A percentile compares a stretch with the other conserved stretches of the same genome.
Conservation (phyloP, 306 rosid genomes). For the Canavalia ensiformis region DNA sequence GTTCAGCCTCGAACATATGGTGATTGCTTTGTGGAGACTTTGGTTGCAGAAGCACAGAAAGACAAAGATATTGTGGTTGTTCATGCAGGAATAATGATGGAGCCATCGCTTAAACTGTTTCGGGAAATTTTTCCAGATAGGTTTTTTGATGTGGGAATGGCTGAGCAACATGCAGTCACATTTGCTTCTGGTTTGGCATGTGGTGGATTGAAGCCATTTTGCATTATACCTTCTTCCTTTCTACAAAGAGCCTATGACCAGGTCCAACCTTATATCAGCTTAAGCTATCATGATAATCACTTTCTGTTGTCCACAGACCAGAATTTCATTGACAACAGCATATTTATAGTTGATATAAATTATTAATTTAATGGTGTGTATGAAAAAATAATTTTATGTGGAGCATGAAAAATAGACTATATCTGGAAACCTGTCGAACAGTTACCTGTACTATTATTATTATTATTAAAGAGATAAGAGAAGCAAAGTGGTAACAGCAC, state of each 20-base stretch:
- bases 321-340: conserved; percentile 19
- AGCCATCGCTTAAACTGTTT: conserved; percentile 73
- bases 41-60: conserved; percentile 77
- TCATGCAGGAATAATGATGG: conserved; percentile 86
- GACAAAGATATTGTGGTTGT: conserved; percentile 87
- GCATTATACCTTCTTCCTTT: conserved; percentile 86
- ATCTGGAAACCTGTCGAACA: not conserved
- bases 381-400: not conserved
- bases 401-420: conserved; percentile 17
- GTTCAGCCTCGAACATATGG: conserved; percentile 65
- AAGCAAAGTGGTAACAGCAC: conserved; percentile 1
- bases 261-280: conserved; percentile 56
- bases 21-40: conserved; percentile 85
- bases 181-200: conserved; percentile 94
- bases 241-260: conserved; percentile 95
- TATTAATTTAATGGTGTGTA: conserved; percentile 10
- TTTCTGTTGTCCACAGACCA: conserved; percentile 17
- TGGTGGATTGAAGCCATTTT: conserved; percentile 96
- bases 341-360: conserved; percentile 31
- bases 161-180: conserved; percentile 98
- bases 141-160: conserved; percentile 90
- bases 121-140: conserved; percentile 78
- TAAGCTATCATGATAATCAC: conserved; percentile 3
- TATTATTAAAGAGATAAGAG: not conserved
- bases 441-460: not conserved